Conservation (phyloP, 352 stramenopile species). For the Blastocystis sp. region DNA sequence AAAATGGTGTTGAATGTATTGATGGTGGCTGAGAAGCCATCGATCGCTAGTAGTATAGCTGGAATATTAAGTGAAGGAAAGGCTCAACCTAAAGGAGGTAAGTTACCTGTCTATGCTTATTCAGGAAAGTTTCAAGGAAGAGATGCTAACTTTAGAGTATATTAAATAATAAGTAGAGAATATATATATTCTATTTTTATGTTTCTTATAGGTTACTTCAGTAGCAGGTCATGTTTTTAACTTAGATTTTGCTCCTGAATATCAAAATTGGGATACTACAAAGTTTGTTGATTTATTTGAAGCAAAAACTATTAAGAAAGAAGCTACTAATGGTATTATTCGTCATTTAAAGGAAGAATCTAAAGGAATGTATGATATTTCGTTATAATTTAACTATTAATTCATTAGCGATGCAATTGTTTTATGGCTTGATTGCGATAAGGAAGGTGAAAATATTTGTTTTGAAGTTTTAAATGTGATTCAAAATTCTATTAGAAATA, state of each 20-base stretch:
- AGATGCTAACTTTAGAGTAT: constrained; percentile 40
- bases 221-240: constrained; percentile 55
- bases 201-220: constrained; percentile 50
- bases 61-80: constrained; percentile 42
- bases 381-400: constrained; percentile 41
- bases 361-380: constrained; percentile 43
- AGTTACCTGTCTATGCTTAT: constrained; percentile 51
- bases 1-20: too few relatives aligned
- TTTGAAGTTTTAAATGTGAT: constrained; percentile 64
- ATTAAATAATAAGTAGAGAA: constrained; percentile 2
- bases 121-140: constrained; percentile 42
- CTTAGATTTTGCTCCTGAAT: constrained; percentile 50
- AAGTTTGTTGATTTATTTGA: constrained; percentile 50
- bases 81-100: constrained; percentile 41
- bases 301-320: constrained; percentile 47
- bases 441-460: constrained; percentile 69
- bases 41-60: constrained; percentile 51
- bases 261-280: constrained; percentile 49
- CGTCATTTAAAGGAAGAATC: constrained; percentile 36
- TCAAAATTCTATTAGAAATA: constrained; percentile 52
- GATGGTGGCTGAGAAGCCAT: constrained; percentile 57
- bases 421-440: constrained; percentile 70
- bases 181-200: constrained; percentile 37
- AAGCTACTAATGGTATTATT: constrained; percentile 30
- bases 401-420: constrained; percentile 50